Base-by-base conservation (phyloP, 306 rosid genomes). In the Malus sieversii region DNA sequence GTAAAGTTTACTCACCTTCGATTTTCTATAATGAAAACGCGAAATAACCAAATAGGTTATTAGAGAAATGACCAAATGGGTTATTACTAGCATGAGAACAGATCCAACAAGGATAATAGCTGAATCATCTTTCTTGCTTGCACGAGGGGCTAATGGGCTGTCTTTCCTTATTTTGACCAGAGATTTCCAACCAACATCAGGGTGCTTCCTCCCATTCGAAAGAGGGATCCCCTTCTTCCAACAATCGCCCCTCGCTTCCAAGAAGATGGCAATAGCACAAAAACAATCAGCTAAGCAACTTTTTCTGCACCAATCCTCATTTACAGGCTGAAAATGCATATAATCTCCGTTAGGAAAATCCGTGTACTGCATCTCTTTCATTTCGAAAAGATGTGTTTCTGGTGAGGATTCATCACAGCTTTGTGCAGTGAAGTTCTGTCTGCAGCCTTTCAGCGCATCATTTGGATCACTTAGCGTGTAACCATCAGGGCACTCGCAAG, bases 251-350 rank as follows among this genome's bases (percentile, higher is more conserved):
- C 4, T 6, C 3, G 44, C 4, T 6, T 64, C 81, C 69, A 27
- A 3, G 10, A 67, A 78, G n/a, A 79, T 72, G 40, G 73, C 82
- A 14, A 35, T 85, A 10, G 81, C 83, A 71, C 91, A 90, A 44
- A 79, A 29, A 11, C 96, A 90, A 78, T 90, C 92, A n/a, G 13
- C 33, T 40, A 84, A 48, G 79, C 90, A 87, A 1, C 23, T 69
- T 4, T 59, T 44, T 40, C 68, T 80, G 68, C 88, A 84, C 79
- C 77, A 74, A 19, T 84, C 81, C 71, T 79, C 86, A 8, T 20
- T n/a, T 4, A 44, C 81, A 0, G 4, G 0, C 6, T 5, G 3
- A 38, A 66, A 52, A 8, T 40, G 0, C 14, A n/a, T 81, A 30
- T 62, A 77, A 30, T 79, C 76, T 32, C 44, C 23, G 0, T 0